Evolutionary conservation across 768 basidiomycete species (phyloP).

Genomic region (Phaffia australis): DNA sequence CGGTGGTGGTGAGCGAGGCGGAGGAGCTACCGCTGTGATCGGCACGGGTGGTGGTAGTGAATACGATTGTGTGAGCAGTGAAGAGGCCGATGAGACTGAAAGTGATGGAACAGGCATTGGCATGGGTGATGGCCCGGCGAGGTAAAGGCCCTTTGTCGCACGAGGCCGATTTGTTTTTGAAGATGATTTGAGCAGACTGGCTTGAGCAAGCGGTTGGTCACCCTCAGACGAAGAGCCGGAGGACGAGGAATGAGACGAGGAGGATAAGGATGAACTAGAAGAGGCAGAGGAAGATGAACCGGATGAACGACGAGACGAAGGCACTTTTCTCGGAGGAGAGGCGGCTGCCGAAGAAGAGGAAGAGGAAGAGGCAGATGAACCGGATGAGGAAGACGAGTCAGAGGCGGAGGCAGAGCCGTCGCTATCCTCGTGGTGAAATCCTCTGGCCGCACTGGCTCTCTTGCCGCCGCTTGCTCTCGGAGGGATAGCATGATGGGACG

Average conservation of each 20-base stretch:
- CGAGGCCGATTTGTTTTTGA: constrained; percentile 3
- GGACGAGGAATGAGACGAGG: constrained; percentile 2
- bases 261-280: not conserved
- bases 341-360: not conserved
- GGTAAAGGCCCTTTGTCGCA: not conserved
- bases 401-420: not conserved
- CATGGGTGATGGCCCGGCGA: not conserved
- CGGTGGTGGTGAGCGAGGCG: not conserved
- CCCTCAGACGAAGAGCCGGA: constrained; percentile 1
- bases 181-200: not conserved
- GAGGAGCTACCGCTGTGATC: not conserved
- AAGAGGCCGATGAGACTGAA: not conserved
- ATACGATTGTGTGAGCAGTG: not conserved
- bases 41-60: not conserved
- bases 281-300: constrained; percentile 9
- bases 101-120: not conserved
- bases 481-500: too few species aligned
- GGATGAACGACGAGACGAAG: not conserved
- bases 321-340: not conserved
- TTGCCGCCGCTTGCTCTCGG: too few species aligned
- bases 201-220: not conserved
- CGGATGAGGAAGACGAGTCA: not conserved
- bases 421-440: too few species aligned
- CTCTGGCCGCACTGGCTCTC: too few species aligned
- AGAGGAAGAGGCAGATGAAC: not conserved